Evolutionary conservation across 2,329 filamentous ascomycete genomes (phyloP).

Genomic region (Cladosporium sp.): DNA sequence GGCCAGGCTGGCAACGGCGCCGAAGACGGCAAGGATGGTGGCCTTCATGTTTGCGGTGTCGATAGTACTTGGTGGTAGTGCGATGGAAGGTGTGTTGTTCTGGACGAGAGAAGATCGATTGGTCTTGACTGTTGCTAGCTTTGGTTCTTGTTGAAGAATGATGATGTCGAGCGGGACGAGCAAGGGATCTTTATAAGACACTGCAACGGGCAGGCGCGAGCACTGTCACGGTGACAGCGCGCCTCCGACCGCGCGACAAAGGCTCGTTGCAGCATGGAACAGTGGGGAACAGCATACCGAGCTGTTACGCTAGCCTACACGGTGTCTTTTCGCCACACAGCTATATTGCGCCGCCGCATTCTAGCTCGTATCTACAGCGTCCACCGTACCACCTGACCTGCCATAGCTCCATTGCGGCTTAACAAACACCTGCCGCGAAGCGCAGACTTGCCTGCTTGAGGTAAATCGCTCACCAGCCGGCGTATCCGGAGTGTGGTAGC

Average conservation of each 20-base stretch:
- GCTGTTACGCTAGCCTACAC: neutral
- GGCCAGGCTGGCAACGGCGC: slow-evolving; percentile 22
- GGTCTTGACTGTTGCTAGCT: neutral
- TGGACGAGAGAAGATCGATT: neutral
- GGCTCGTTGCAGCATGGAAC: neutral
- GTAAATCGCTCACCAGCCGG: neutral
- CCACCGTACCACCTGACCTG: neutral
- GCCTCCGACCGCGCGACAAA: neutral
- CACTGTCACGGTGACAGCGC: neutral
- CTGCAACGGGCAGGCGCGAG: neutral
- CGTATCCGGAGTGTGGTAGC: no score
- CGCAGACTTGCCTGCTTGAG: neutral
- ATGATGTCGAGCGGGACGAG: neutral
- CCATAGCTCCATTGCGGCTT: neutral
- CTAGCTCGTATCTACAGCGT: slow-evolving; percentile 3
- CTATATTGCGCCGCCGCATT: neutral
- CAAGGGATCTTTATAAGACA: neutral
- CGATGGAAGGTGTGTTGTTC: neutral
- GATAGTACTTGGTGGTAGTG: neutral
- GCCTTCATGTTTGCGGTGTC: slow-evolving; percentile 7
- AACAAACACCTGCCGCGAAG: neutral
- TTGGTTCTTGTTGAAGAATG: neutral
- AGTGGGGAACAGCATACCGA: neutral
- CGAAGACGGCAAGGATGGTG: slow-evolving; percentile 13
- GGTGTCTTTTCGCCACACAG: neutral